Conservation (phyloP, 148 eudicot genomes). For the Spergularia bocconei region DNA sequence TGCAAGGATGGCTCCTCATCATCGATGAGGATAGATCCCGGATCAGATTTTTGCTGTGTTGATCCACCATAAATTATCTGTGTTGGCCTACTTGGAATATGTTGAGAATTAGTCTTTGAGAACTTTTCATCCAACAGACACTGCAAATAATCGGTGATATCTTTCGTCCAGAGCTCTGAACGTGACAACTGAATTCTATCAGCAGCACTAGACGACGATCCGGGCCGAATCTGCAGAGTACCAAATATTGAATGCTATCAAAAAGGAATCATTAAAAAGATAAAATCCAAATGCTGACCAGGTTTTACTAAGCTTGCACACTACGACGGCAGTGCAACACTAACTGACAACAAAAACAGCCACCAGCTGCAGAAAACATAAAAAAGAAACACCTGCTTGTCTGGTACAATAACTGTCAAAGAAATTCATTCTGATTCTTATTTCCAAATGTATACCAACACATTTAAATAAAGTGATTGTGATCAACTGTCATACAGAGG, state of each 20-base stretch:
- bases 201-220: constrained; percentile 56
- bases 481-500: no score
- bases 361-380: background rate
- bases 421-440: background rate
- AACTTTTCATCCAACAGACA: constrained; percentile 62
- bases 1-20: constrained; percentile 84
- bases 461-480: no score
- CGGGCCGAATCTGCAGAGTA: constrained; percentile 65
- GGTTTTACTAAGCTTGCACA: background rate
- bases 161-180: constrained; percentile 94
- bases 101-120: constrained; percentile 43
- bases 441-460: background rate
- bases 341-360: background rate
- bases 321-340: background rate
- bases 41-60: constrained; percentile 46
- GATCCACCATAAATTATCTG: constrained; percentile 58
- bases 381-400: background rate
- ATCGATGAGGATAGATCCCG: constrained; percentile 35
- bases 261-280: background rate
- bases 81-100: constrained; percentile 45
- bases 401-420: background rate
- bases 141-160: constrained; percentile 85
- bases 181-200: constrained; percentile 73
- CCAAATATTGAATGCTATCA: constrained; percentile 16
- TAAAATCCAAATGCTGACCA: background rate